Evolutionary conservation across 192 early-diverging fungal species (phyloP).

Genomic region (Mortierella hygrophila): DNA sequence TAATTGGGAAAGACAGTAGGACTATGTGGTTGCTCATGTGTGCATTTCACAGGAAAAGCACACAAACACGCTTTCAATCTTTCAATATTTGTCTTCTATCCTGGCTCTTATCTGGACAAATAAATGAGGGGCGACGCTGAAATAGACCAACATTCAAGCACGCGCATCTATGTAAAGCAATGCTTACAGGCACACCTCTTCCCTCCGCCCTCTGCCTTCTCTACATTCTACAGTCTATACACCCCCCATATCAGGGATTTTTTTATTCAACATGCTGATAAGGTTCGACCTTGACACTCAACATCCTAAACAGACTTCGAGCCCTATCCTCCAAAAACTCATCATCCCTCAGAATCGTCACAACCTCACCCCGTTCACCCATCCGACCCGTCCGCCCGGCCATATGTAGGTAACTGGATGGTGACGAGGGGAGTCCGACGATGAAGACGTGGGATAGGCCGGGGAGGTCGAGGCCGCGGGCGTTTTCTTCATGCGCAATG

Average conservation of each 20-base stretch:
- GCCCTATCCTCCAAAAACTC: slow-evolving; percentile 58
- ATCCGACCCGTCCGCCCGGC: slow-evolving; percentile 88
- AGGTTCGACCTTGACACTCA: slow-evolving; percentile 41
- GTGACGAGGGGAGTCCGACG: slow-evolving; percentile 77
- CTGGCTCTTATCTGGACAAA: too few species aligned
- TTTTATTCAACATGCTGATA: slow-evolving; percentile 50
- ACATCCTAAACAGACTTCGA: slow-evolving; percentile 56
- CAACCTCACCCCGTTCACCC: slow-evolving; percentile 70
- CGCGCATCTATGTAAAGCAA: too few species aligned
- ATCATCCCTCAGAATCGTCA: slow-evolving; percentile 62
- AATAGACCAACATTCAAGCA: too few species aligned
- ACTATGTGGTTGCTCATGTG: not conserved
- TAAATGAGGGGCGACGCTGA: too few species aligned
- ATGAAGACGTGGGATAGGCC: slow-evolving; percentile 85
- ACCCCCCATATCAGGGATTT: not conserved
- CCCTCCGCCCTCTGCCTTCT: not conserved
- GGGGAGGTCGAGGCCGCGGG: slow-evolving; percentile 89
- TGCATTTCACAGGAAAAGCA: not conserved
- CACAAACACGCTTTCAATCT: too few species aligned
- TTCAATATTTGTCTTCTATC: too few species aligned
- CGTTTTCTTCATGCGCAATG: slow-evolving; percentile 79
- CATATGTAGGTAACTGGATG: slow-evolving; percentile 87
- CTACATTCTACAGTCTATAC: not conserved
- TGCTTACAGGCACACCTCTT: too few species aligned
- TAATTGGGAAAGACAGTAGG: not conserved